phyloP scores from a whole-genome alignment of 768 basidiomycete genomes.

The Crucibulum laeve region DNA sequence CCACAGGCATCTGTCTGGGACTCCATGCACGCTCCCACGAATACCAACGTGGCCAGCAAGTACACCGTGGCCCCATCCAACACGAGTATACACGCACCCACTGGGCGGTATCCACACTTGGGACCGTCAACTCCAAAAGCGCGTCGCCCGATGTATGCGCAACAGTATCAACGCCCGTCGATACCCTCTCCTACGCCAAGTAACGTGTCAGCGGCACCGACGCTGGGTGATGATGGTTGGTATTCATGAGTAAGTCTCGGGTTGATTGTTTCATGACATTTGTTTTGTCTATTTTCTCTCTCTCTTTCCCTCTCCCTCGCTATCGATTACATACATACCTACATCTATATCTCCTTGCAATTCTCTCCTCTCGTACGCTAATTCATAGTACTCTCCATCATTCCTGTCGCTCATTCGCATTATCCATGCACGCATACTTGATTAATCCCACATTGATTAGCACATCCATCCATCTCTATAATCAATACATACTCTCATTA shows the following conservation, averaged over 20 bases:
- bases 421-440: too few species aligned
- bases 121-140: conserved; percentile 33
- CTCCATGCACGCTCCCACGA: conserved; percentile 54
- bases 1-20: conserved; percentile 63
- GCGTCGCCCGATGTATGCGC: conserved; percentile 17
- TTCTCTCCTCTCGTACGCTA: too few species aligned
- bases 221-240: conserved; percentile 75
- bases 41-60: conserved; percentile 22
- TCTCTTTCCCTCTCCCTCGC: not conserved
- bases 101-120: conserved; percentile 30
- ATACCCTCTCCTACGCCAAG: conserved; percentile 74
- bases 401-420: too few species aligned
- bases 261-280: not conserved
- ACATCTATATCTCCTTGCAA: too few species aligned
- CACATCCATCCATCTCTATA: not conserved
- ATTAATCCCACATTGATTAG: too few species aligned
- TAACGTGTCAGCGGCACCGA: conserved; percentile 67
- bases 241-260: conserved; percentile 17
- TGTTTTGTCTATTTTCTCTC: not conserved
- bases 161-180: conserved; percentile 24
- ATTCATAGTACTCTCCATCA: too few species aligned
- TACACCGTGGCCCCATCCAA: conserved; percentile 15
- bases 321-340: too few species aligned
- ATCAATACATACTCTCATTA: not conserved
- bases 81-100: conserved; percentile 25